A percentile compares a stretch with the other conserved stretches of the same genome.
Conservation (phyloP, 306 rosid genomes). For the Vigna radiata region DNA sequence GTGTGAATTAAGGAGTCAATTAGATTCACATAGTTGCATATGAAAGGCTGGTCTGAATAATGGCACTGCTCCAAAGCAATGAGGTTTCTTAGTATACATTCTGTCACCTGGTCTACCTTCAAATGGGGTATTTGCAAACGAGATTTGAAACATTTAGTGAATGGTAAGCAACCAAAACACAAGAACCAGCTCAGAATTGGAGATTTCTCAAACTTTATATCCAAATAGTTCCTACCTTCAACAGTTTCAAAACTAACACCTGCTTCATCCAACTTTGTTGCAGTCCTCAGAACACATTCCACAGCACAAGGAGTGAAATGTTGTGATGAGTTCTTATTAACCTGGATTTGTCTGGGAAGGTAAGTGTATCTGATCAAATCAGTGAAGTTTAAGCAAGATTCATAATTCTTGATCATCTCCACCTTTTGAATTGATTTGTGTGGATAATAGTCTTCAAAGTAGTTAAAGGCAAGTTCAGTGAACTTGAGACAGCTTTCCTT, state of each 20-base stretch:
- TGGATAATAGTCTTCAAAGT: conserved; percentile 44
- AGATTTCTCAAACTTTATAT: conserved; percentile 26
- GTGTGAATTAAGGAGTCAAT: conserved; percentile 56
- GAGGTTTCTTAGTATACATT: conserved; percentile 54
- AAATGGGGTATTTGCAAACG: conserved; percentile 36
- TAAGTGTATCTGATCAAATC: conserved; percentile 45
- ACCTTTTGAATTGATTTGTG: conserved; percentile 3
- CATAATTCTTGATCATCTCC: not conserved
- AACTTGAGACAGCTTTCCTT: conserved; percentile 2
- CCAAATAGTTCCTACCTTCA: conserved; percentile 34
- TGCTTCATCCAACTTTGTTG: conserved; percentile 43
- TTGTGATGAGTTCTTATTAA: not conserved
- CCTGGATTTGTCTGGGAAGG: conserved; percentile 24
- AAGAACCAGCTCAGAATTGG: conserved; percentile 38
- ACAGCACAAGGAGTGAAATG: conserved; percentile 18
- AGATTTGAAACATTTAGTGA: not conserved
- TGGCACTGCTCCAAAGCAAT: conserved; percentile 67
- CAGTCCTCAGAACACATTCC: conserved; percentile 31
- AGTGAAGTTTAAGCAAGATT: conserved; percentile 39
- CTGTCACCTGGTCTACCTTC: conserved; percentile 43
- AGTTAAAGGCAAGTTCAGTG: conserved; percentile 41
- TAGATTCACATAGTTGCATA: conserved; percentile 57
- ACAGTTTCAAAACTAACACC: conserved; percentile 45
- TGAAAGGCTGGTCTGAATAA: conserved; percentile 47
- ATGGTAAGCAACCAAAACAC: conserved; percentile 45